Percentiles rank a stretch among this genome's conserved stretches.
These are phyloP conservation scores for Cutaneotrichosporon sp. DNA, from an alignment of 1,284 basidiomycete species.

Conservation along the genomic window DNA sequence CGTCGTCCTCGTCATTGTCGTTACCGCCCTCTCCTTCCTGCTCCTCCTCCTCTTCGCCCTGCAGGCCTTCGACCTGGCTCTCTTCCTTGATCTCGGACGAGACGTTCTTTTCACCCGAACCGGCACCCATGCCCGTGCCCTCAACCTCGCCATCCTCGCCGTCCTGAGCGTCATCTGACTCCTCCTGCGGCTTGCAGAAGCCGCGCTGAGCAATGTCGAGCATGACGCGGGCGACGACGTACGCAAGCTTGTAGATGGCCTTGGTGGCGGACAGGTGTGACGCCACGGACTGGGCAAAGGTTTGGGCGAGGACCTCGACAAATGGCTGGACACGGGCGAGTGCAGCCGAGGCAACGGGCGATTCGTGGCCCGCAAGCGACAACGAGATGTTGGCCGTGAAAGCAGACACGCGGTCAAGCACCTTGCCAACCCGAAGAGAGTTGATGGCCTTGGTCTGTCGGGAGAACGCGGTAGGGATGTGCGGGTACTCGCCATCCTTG, in stretches of 20 bases:
- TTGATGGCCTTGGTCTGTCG: slow-evolving; percentile 22
- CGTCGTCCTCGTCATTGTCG: slow-evolving; percentile 62
- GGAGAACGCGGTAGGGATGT: slow-evolving; percentile 30
- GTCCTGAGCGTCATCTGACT: slow-evolving; percentile 50
- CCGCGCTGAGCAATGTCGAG: slow-evolving; percentile 74
- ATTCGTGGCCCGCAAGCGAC: slow-evolving; percentile 11
- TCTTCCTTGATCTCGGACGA: slow-evolving; percentile 92
- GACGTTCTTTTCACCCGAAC: slow-evolving; percentile 75
- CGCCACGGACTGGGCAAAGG: slow-evolving; percentile 50
- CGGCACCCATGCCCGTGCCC: slow-evolving; percentile 81
- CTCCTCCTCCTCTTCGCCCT: slow-evolving; percentile 62
- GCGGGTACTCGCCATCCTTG: slow-evolving; percentile 38
- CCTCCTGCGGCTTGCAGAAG: slow-evolving; percentile 84
- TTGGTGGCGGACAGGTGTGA: slow-evolving; percentile 51
- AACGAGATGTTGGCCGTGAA: slow-evolving; percentile 22
- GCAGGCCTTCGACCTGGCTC: slow-evolving; percentile 89
- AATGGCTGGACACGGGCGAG: slow-evolving; percentile 40
- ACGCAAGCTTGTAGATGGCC: slow-evolving; percentile 76
- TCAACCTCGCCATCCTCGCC: slow-evolving; percentile 55
- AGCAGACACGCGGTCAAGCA: slow-evolving; percentile 31
- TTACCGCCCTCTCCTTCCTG: slow-evolving; percentile 54
- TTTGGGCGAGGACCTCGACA: slow-evolving; percentile 54
- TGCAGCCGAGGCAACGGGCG: slow-evolving; percentile 13
- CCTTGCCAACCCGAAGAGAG: slow-evolving; percentile 37
- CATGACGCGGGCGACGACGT: slow-evolving; percentile 69